These are phyloP conservation scores for Leishmania tarentolae DNA, from an alignment of 208 protist species.

Conservation along the genomic window DNA sequence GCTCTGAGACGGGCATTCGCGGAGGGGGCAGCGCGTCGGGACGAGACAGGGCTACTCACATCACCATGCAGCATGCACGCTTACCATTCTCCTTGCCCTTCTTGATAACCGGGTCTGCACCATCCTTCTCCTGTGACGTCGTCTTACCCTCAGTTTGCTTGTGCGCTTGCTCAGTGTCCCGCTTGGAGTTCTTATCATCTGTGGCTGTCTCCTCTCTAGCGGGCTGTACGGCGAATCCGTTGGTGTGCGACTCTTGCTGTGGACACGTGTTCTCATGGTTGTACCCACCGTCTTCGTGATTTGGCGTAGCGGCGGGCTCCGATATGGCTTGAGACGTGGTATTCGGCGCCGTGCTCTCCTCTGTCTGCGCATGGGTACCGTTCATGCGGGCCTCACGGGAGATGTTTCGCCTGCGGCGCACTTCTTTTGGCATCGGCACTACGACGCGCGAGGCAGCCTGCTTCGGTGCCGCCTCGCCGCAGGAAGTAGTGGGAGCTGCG, in stretches of 20 bases:
- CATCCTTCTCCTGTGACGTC: neutral
- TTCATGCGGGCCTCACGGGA: slow-evolving; percentile 18
- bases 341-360: neutral
- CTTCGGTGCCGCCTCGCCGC: neutral
- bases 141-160: neutral
- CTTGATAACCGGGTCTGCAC: neutral
- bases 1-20: neutral
- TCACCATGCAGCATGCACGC: slow-evolving; percentile 37
- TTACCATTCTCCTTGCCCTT: slow-evolving; percentile 39
- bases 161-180: neutral
- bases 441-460: slow-evolving; percentile 11
- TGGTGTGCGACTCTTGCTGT: neutral
- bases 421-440: slow-evolving; percentile 28
- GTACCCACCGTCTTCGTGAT: neutral
- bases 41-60: slow-evolving; percentile 19
- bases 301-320: neutral
- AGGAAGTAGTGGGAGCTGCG: neutral
- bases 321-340: neutral
- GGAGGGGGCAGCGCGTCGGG: neutral
- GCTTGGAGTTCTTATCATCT: too few relatives aligned
- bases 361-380: neutral
- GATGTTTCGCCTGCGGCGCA: slow-evolving; percentile 22
- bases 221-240: neutral
- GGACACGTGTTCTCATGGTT: neutral
- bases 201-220: neutral